Percentiles rank a stretch among this genome's conserved stretches.
phyloP scores from a whole-genome alignment of 768 basidiomycete genomes.

The Mycena galopus region DNA sequence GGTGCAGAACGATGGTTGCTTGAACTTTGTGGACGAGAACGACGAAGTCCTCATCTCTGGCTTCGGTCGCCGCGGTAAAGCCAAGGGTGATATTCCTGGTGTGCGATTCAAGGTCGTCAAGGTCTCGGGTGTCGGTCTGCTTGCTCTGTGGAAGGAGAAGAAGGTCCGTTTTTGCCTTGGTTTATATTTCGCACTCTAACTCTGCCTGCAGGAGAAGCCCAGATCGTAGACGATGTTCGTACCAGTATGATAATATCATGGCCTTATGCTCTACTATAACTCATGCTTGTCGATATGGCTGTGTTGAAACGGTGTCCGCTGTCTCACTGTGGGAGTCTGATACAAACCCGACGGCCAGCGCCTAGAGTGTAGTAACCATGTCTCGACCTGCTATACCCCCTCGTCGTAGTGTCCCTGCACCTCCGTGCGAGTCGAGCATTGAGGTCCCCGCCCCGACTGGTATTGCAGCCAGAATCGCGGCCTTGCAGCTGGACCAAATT shows the following conservation, averaged over 20 bases:
- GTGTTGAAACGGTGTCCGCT: neutral
- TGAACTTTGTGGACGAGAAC: constrained; percentile 99
- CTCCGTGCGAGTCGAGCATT: constrained; percentile 19
- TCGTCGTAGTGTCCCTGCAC: constrained; percentile 44
- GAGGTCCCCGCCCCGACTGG: constrained; percentile 22
- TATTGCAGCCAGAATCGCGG: constrained; percentile 50
- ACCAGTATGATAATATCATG: constrained; percentile 31
- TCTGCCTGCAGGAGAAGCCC: constrained; percentile 74
- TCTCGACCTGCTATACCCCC: constrained; percentile 43
- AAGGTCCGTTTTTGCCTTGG: constrained; percentile 71
- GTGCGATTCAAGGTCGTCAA: constrained; percentile 99
- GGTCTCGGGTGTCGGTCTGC: constrained; percentile 98
- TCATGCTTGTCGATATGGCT: constrained; percentile 26
- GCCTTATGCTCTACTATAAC: constrained; percentile 9
- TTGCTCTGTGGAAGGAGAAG: constrained; percentile 99
- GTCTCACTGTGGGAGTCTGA: neutral
- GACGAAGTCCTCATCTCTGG: constrained; percentile 99
- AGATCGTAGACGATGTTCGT: constrained; percentile 58
- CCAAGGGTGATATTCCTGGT: constrained; percentile 99
- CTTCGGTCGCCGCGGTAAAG: constrained; percentile 99
- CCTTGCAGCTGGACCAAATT: constrained; percentile 44
- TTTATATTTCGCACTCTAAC: neutral
- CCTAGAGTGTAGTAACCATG: constrained; percentile 3
- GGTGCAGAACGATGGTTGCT: constrained; percentile 91
- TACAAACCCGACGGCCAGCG: neutral